phyloP scores from a whole-genome alignment of 331 rosid genomes.

The Erythrophleum ivorense region DNA sequence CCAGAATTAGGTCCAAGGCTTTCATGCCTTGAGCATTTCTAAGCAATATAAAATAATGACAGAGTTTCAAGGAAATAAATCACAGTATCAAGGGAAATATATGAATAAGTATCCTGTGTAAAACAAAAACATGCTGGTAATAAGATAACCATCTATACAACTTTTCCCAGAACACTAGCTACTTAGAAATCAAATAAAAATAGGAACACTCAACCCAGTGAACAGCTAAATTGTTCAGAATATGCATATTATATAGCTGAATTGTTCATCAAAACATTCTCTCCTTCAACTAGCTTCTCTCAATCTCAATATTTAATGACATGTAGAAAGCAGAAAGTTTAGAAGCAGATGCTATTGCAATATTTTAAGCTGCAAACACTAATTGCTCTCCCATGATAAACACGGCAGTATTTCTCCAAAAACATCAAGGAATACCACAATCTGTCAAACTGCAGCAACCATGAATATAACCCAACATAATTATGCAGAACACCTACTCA shows the following conservation, averaged over 20 bases:
- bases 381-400: conserved; percentile 8
- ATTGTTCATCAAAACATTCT: background rate
- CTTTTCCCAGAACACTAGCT: conserved; percentile 3
- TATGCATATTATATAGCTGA: background rate
- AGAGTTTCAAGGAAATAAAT: background rate
- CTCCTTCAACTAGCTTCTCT: background rate
- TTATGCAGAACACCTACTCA: conserved; percentile 86
- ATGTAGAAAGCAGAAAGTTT: background rate
- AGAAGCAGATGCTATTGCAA: conserved; percentile 21
- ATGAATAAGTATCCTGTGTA: background rate
- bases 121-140: conserved; percentile 8
- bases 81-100: conserved; percentile 16
- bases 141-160: conserved; percentile 5
- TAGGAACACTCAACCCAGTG: background rate
- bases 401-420: too few relatives aligned
- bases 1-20: conserved; percentile 10
- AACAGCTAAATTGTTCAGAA: background rate
- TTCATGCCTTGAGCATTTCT: conserved; percentile 18
- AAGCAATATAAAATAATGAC: background rate
- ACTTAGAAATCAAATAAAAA: background rate
- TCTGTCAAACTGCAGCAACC: conserved; percentile 22
- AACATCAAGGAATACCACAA: conserved; percentile 33
- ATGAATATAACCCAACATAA: conserved; percentile 15
- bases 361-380: conserved; percentile 25
- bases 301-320: background rate